Evolutionary conservation across 192 early-diverging fungal species (phyloP).

Genomic region (Phlyctochytrium arcticum): DNA sequence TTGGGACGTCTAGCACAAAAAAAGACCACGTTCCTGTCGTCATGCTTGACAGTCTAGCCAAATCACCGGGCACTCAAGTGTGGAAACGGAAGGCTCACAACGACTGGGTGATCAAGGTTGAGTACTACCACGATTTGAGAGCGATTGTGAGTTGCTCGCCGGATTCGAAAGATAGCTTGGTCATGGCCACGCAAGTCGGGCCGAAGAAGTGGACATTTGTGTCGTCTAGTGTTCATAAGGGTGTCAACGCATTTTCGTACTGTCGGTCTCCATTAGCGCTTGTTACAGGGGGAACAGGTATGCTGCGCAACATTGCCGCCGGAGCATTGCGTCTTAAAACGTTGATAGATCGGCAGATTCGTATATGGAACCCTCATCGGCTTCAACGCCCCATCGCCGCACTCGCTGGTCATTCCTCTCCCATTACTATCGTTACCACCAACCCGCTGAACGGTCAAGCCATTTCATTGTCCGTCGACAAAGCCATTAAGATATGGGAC

Average conservation of each 20-base stretch:
- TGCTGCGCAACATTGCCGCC: not conserved
- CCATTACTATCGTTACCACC: constrained; percentile 41
- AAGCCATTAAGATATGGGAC: constrained; percentile 50
- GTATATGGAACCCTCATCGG: constrained; percentile 52
- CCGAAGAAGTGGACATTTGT: constrained; percentile 41
- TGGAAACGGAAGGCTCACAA: constrained; percentile 46
- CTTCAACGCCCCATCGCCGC: constrained; percentile 41
- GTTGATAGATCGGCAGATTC: constrained; percentile 44
- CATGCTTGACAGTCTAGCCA: constrained; percentile 10
- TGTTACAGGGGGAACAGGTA: constrained; percentile 48
- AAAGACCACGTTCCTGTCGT: constrained; percentile 9
- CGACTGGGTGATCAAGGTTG: constrained; percentile 46
- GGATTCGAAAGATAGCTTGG: constrained; percentile 45
- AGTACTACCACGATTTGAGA: constrained; percentile 47
- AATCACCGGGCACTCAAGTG: constrained; percentile 22
- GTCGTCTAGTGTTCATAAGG: constrained; percentile 37
- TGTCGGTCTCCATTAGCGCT: constrained; percentile 44
- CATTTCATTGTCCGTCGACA: constrained; percentile 46
- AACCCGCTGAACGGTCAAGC: constrained; percentile 40
- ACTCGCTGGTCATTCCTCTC: constrained; percentile 44
- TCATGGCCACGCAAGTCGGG: constrained; percentile 38
- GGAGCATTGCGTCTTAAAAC: not conserved
- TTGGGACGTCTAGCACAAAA: constrained; percentile 19
- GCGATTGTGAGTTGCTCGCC: constrained; percentile 44
- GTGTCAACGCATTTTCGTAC: constrained; percentile 45